These are phyloP conservation scores for Nepenthes alata DNA, from an alignment of 179 eudicot genomes.

Conservation along the genomic window DNA sequence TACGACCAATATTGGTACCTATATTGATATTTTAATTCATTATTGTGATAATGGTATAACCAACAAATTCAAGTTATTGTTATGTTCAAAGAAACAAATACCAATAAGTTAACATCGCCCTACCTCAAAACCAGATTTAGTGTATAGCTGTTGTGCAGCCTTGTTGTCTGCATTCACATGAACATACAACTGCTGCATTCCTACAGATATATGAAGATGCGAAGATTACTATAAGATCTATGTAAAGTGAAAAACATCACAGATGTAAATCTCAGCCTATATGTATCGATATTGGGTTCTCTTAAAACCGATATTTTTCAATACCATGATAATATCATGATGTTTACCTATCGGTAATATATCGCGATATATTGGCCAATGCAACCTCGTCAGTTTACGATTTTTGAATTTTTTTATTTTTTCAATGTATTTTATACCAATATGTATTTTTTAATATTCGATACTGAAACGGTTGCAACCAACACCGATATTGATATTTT, in stretches of 20 bases:
- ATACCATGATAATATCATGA: no score
- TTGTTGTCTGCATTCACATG: conserved; percentile 70
- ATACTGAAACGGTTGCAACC: no score
- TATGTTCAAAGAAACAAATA: background rate
- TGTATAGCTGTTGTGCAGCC: conserved; percentile 58
- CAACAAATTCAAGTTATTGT: background rate
- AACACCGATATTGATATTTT: background rate
- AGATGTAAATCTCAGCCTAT: no score
- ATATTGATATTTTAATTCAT: background rate
- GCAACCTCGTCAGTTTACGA: no score
- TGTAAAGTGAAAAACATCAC: no score
- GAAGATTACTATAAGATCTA: background rate
- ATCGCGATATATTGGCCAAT: no score
- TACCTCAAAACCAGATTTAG: conserved; percentile 63
- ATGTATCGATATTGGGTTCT: no score
- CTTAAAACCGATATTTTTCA: no score
- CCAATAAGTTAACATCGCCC: conserved; percentile 4
- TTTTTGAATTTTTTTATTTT: no score
- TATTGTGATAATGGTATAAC: background rate
- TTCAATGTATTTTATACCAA: no score
- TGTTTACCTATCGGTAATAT: no score
- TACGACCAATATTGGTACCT: background rate
- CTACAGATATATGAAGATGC: conserved; percentile 19
- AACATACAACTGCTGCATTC: conserved; percentile 58
- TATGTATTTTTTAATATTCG: no score